Percentiles rank a stretch among this genome's conserved stretches.
Evolutionary conservation across 176 grass and related monocot species (phyloP).

Genomic region (Juncus effusus): DNA sequence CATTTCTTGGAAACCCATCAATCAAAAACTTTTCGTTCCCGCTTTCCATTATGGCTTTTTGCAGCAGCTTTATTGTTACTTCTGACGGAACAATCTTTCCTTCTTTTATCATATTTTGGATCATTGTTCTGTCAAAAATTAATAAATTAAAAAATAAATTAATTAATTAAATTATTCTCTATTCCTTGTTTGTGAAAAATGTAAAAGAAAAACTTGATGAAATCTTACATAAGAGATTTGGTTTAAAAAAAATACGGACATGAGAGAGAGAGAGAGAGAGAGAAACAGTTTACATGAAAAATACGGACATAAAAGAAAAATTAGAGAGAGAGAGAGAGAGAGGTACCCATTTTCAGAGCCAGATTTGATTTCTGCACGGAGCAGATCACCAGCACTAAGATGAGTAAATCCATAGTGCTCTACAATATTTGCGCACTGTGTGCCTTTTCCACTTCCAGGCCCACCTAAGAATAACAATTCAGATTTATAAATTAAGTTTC

Average conservation of each 20-base stretch:
- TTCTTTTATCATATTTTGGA: conserved; percentile 96
- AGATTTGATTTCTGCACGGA: conserved; percentile 82
- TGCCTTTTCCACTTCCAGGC: conserved; percentile 90
- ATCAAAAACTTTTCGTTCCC: conserved; percentile 80
- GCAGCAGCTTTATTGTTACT: conserved; percentile 85
- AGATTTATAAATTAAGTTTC: too few relatives aligned
- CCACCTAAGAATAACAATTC: conserved; percentile 43
- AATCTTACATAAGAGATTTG: too few relatives aligned
- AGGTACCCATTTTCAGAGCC: conserved; percentile 74
- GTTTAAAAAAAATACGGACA: too few relatives aligned
- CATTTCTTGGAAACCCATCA: conserved; percentile 85
- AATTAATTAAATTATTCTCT: too few relatives aligned
- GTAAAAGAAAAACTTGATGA: too few relatives aligned
- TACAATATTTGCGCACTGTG: conserved; percentile 86
- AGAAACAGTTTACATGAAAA: conserved; percentile 17
- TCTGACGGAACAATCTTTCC: conserved; percentile 90
- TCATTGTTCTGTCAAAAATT: conserved; percentile 67
- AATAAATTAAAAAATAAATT: conserved; percentile 14
- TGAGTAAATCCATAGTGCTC: conserved; percentile 80
- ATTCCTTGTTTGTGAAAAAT: too few relatives aligned
- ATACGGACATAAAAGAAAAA: neutral
- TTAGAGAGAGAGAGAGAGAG: conserved; percentile 5
- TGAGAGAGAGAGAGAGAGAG: too few relatives aligned
- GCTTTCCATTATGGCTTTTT: conserved; percentile 69
- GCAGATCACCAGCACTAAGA: conserved; percentile 90